These are phyloP conservation scores for Penicillium robsamsonii DNA, from an alignment of 495 filamentous ascomycete genomes.

Conservation along the genomic window DNA sequence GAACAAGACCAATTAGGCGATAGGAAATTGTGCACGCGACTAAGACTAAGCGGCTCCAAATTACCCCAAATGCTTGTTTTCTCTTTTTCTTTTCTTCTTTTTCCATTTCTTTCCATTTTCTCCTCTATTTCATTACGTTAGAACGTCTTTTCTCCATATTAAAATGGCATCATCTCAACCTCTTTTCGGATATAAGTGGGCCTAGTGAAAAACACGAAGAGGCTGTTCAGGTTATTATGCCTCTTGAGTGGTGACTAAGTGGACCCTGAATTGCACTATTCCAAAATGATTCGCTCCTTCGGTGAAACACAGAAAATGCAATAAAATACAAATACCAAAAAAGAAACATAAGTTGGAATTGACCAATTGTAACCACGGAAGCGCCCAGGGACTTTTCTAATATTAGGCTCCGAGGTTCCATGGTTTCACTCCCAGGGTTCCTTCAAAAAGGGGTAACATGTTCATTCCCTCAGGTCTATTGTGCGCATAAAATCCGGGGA, in stretches of 20 bases:
- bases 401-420: not conserved
- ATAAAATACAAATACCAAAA: not conserved
- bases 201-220: not conserved
- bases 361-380: too few species aligned
- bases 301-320: not conserved
- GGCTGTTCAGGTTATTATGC: not conserved
- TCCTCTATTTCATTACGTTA: not conserved
- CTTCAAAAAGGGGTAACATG: not conserved
- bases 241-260: conserved; percentile 3
- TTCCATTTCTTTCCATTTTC: not conserved
- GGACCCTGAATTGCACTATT: conserved; percentile 12
- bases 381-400: too few species aligned
- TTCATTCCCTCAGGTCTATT: not conserved
- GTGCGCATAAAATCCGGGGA: not conserved
- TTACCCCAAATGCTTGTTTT: conserved; percentile 6
- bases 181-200: not conserved
- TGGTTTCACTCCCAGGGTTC: not conserved
- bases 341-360: too few species aligned
- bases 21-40: conserved; percentile 10
- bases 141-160: conserved; percentile 1
- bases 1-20: conserved; percentile 7
- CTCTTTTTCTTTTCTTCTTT: not conserved
- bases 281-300: not conserved
- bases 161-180: not conserved
- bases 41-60: conserved; percentile 5